These are phyloP conservation scores for Metarhizium robertsii DNA, from an alignment of 2,329 filamentous ascomycete species.

Conservation along the genomic window DNA sequence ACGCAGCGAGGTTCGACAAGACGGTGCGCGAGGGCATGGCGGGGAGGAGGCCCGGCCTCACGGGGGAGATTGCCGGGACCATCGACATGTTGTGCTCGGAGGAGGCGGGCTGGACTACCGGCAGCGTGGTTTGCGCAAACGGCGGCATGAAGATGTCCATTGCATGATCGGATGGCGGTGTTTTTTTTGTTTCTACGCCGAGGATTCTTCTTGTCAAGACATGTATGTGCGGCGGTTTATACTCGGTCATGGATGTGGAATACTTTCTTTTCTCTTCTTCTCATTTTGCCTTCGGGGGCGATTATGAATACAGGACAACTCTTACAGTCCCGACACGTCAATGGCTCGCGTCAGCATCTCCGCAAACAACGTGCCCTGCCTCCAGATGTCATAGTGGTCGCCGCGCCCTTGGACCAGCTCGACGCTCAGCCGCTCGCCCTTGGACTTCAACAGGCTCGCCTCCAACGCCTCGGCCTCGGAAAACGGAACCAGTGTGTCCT, in stretches of 20 bases:
- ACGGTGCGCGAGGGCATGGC: constrained; percentile 24
- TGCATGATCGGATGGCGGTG: constrained; percentile 12
- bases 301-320: neutral
- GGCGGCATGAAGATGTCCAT: constrained; percentile 38
- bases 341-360: neutral
- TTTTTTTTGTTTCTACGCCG: neutral
- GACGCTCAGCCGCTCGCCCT: neutral
- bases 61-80: constrained; percentile 55
- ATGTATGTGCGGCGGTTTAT: neutral
- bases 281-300: too few species aligned
- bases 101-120: constrained; percentile 60
- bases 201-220: neutral
- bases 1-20: constrained; percentile 23
- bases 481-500: constrained; percentile 7
- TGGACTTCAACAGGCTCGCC: constrained; percentile 1
- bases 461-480: constrained; percentile 6
- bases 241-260: too few species aligned
- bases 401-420: constrained; percentile 2
- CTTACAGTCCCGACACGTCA: neutral
- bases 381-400: constrained; percentile 3
- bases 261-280: too few species aligned
- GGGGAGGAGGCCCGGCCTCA: constrained; percentile 23
- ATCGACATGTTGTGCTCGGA: constrained; percentile 61
- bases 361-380: constrained; percentile 2
- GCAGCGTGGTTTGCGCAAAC: constrained; percentile 63